phyloP scores from a whole-genome alignment of 2,329 filamentous ascomycete species.

The Botrytis sinoallii region DNA sequence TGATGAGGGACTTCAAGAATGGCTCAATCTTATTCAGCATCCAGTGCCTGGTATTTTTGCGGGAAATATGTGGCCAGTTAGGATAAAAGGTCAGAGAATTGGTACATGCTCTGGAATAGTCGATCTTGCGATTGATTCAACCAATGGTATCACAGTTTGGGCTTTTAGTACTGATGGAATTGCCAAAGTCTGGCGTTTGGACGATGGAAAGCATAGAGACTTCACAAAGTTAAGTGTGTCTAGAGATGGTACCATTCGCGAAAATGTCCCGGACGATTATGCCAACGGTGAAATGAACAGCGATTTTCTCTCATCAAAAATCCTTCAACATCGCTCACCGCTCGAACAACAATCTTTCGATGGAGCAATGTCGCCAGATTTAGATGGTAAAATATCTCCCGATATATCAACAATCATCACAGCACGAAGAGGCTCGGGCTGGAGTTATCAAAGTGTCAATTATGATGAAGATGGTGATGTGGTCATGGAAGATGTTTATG shows the following conservation, averaged over 20 bases:
- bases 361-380: slow-evolving; percentile 22
- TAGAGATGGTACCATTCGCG: slow-evolving; percentile 35
- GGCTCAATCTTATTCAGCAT: slow-evolving; percentile 35
- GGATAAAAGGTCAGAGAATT: slow-evolving; percentile 49
- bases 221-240: slow-evolving; percentile 25
- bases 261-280: slow-evolving; percentile 25
- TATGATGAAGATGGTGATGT: slow-evolving; percentile 30
- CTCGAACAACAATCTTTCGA: slow-evolving; percentile 28
- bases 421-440: background rate
- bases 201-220: slow-evolving; percentile 30
- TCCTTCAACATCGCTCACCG: background rate
- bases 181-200: slow-evolving; percentile 47
- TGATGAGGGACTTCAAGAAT: slow-evolving; percentile 38
- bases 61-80: slow-evolving; percentile 46
- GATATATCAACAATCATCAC: slow-evolving; percentile 3
- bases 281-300: slow-evolving; percentile 19
- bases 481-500: slow-evolving; percentile 30
- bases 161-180: slow-evolving; percentile 46
- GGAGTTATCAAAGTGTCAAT: slow-evolving; percentile 16
- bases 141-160: slow-evolving; percentile 48
- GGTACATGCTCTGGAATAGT: slow-evolving; percentile 46
- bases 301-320: background rate
- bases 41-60: slow-evolving; percentile 29
- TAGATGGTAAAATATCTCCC: slow-evolving; percentile 23
- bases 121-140: slow-evolving; percentile 49